phyloP scores from a whole-genome alignment of 805 yeast genomes.

The Starmerella etchellsii region DNA sequence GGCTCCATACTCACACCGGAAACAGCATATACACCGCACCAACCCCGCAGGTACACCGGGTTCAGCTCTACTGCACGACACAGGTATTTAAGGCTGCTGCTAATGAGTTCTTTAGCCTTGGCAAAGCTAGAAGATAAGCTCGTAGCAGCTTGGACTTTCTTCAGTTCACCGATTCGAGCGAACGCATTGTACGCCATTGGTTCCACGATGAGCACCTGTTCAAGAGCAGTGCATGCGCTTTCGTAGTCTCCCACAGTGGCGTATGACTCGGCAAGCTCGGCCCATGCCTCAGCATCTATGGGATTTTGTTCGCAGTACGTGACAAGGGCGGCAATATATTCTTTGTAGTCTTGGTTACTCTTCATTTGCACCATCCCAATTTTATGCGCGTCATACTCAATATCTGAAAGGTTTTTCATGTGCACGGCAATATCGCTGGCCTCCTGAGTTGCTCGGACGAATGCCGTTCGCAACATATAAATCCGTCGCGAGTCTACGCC shows the following conservation, averaged over 20 bases:
- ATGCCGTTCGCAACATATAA: slow-evolving; percentile 41
- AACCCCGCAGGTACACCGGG: slow-evolving; percentile 53
- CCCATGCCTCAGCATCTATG: slow-evolving; percentile 64
- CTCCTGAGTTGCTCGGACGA: slow-evolving; percentile 42
- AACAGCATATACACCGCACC: slow-evolving; percentile 48
- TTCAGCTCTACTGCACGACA: slow-evolving; percentile 67
- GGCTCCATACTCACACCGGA: slow-evolving; percentile 3
- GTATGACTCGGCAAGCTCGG: slow-evolving; percentile 62
- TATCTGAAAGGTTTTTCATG: slow-evolving; percentile 19
- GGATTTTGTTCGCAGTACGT: slow-evolving; percentile 53
- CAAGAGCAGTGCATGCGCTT: slow-evolving; percentile 50
- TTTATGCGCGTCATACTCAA: slow-evolving; percentile 23
- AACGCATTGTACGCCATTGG: slow-evolving; percentile 61
- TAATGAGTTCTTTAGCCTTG: slow-evolving; percentile 17
- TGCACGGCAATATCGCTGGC: slow-evolving; percentile 29
- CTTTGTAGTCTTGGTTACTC: slow-evolving; percentile 23
- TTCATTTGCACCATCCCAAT: slow-evolving; percentile 25
- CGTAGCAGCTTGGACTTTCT: slow-evolving; percentile 20
- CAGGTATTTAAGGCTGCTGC: slow-evolving; percentile 34
- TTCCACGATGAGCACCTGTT: slow-evolving; percentile 54
- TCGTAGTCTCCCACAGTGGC: slow-evolving; percentile 45
- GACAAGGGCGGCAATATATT: slow-evolving; percentile 44
- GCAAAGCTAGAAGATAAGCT: slow-evolving; percentile 12
- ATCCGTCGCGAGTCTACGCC: slow-evolving; percentile 45
- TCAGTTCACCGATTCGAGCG: slow-evolving; percentile 49